phyloP scores from a whole-genome alignment of 2,329 filamentous ascomycete genomes.

The Nannizziopsis arthrosporioides region DNA sequence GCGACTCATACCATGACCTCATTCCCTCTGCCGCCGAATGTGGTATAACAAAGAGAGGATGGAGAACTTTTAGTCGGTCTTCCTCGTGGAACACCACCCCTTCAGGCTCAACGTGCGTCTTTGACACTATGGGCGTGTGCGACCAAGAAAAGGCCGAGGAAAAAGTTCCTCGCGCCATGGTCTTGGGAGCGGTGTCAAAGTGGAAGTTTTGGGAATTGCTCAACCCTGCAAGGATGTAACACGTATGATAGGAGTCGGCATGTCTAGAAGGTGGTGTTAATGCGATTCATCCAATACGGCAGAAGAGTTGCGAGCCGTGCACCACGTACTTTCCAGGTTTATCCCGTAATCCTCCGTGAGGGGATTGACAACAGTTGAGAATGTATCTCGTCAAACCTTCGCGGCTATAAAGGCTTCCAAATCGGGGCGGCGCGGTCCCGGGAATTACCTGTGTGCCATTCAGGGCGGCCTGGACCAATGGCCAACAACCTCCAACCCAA shows the following conservation, averaged over 20 bases:
- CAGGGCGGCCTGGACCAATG: slow-evolving; percentile 70
- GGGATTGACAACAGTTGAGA: slow-evolving; percentile 69
- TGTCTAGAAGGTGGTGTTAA: slow-evolving; percentile 37
- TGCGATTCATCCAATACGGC: slow-evolving; percentile 1
- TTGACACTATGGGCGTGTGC: slow-evolving; percentile 30
- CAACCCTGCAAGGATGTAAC: slow-evolving; percentile 78
- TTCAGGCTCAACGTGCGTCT: slow-evolving; percentile 40
- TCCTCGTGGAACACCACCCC: slow-evolving; percentile 51
- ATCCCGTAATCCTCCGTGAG: slow-evolving; percentile 74
- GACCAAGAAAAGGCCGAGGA: slow-evolving; percentile 31
- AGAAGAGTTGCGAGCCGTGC: slow-evolving; percentile 1
- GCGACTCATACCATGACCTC: slow-evolving; percentile 52
- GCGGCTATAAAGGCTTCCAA: slow-evolving; percentile 54
- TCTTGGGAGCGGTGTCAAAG: slow-evolving; percentile 9
- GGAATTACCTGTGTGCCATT: slow-evolving; percentile 38
- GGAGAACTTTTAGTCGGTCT: slow-evolving; percentile 58
- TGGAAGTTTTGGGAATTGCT: slow-evolving; percentile 61
- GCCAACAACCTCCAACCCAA: slow-evolving; percentile 94
- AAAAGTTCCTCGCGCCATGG: slow-evolving; percentile 17
- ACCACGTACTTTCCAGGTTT: slow-evolving; percentile 73
- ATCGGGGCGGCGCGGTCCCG: slow-evolving; percentile 17
- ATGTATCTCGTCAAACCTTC: slow-evolving; percentile 84
- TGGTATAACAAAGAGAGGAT: slow-evolving; percentile 79
- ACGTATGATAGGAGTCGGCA: slow-evolving; percentile 84
- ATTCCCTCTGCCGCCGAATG: slow-evolving; percentile 55